Conservation (phyloP, 257 asterid genomes). For the Fraxinus anomala region DNA sequence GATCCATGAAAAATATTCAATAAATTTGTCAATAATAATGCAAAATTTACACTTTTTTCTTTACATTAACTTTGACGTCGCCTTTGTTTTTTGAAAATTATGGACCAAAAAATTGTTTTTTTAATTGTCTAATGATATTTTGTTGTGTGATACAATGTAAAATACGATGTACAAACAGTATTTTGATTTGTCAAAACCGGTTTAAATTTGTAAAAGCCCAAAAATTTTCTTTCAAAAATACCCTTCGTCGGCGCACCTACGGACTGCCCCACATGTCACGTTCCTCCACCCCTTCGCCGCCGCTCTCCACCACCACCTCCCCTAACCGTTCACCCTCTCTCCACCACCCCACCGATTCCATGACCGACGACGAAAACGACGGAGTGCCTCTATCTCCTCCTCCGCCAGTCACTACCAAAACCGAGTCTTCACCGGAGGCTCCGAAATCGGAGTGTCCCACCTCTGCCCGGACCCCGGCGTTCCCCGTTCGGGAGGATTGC, state of each 20-base stretch:
- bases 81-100: too few species aligned
- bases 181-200: background rate
- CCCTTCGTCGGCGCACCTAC: conserved; percentile 39
- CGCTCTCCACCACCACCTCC: conserved; percentile 36
- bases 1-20: background rate
- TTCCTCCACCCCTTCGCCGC: conserved; percentile 37
- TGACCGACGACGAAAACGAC: conserved; percentile 41
- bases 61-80: too few species aligned
- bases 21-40: background rate
- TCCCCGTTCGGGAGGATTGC: conserved; percentile 78
- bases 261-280: conserved; percentile 39
- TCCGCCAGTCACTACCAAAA: conserved; percentile 32
- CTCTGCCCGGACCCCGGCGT: conserved; percentile 38
- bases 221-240: conserved; percentile 20
- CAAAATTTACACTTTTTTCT: too few species aligned
- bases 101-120: too few species aligned
- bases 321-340: conserved; percentile 25
- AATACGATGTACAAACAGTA: too few species aligned
- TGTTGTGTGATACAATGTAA: too few species aligned
- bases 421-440: conserved; percentile 23
- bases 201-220: conserved; percentile 34
- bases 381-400: conserved; percentile 9
- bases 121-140: too few species aligned
- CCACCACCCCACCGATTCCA: conserved; percentile 29
- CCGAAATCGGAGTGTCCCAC: conserved; percentile 27